These are phyloP conservation scores for Nicotiana rustica DNA, from an alignment of 305 asterid species.

Conservation along the genomic window DNA sequence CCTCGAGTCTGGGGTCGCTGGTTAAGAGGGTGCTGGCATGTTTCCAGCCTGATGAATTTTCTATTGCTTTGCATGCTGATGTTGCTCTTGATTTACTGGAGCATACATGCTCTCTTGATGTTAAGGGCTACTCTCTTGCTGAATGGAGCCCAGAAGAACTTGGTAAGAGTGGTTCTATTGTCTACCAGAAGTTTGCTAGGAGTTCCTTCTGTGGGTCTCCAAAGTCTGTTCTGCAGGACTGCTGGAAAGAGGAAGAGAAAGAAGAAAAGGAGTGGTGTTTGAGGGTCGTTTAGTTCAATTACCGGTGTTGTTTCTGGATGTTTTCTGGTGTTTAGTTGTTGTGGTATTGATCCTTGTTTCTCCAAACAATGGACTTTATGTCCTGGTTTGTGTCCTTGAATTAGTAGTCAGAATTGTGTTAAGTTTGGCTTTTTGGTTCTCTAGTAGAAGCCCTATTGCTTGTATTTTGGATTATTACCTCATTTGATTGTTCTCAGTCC, in stretches of 20 bases:
- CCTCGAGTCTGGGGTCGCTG: constrained; percentile 29
- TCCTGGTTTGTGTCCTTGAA: neutral
- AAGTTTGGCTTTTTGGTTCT: neutral
- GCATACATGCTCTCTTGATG: constrained; percentile 31
- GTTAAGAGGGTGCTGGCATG: constrained; percentile 53
- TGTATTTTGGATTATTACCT: neutral
- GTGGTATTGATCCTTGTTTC: neutral
- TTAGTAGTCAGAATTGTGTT: neutral
- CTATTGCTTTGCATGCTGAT: constrained; percentile 45
- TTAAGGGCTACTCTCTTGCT: constrained; percentile 45
- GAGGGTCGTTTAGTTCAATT: constrained; percentile 12
- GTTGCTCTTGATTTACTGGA: constrained; percentile 31
- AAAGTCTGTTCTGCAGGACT: constrained; percentile 36
- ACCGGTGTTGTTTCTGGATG: neutral
- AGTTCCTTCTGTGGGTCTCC: constrained; percentile 41
- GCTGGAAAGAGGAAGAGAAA: constrained; percentile 44
- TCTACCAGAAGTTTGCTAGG: constrained; percentile 43
- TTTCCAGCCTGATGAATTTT: constrained; percentile 47
- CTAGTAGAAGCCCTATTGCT: neutral
- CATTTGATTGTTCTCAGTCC: neutral
- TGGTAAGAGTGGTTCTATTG: constrained; percentile 44
- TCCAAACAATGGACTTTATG: neutral
- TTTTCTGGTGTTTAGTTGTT: neutral
- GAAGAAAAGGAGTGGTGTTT: constrained; percentile 30
- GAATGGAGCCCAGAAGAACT: constrained; percentile 44